Base-by-base conservation (phyloP, 768 basidiomycete species). In the Boletus tomentosulus region DNA sequence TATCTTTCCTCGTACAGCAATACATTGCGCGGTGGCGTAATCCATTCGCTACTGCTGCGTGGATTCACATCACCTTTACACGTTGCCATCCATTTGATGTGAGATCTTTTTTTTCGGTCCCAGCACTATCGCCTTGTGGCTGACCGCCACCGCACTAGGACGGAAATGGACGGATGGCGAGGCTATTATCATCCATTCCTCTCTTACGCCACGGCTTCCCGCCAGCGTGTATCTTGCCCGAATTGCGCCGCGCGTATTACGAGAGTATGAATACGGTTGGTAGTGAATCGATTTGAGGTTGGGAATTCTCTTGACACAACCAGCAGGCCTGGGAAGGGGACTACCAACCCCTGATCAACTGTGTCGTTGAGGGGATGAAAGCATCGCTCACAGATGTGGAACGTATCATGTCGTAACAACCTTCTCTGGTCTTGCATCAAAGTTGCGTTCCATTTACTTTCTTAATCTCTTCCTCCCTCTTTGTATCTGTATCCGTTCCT, bases 21-120 rank as follows among this genome's bases (percentile, higher is more conserved):
- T 73, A 71, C 51, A 68, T 71, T 43, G 68, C 67, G 4, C 62
- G 66, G 37, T 73, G 70, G 71, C 62, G 71, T 16, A 71, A 73
- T 50, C 70, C 70, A 10, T 73, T 71, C 46, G 70, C 71, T 13
- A 70, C 71, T 2, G 68, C 71, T 11, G 68, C 70, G 8, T 71
- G 70, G 70, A 51, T 71, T 11, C 70, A 71, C 25, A 62, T 71
- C 6, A 67, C 71, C 3, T 62, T 71, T 44, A 70, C 66, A 16
- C 62, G 69, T 2, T 73, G 70, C 46, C 70, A 73, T 33, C 70
- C 70, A 0, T 71, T 71, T 31, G 70, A 71, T 42, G 70, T 71
- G 56, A 51, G 69, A 30, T 1, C 34, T 8, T 27, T 48, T 10
- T 13, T 37, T 50, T 7, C 16, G 6, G 3, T n/a, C 25, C 16